A percentile compares a stretch with the other conserved stretches of the same genome.
Conservation (phyloP, 2,329 filamentous ascomycete species). For the Neobulgaria alba region DNA sequence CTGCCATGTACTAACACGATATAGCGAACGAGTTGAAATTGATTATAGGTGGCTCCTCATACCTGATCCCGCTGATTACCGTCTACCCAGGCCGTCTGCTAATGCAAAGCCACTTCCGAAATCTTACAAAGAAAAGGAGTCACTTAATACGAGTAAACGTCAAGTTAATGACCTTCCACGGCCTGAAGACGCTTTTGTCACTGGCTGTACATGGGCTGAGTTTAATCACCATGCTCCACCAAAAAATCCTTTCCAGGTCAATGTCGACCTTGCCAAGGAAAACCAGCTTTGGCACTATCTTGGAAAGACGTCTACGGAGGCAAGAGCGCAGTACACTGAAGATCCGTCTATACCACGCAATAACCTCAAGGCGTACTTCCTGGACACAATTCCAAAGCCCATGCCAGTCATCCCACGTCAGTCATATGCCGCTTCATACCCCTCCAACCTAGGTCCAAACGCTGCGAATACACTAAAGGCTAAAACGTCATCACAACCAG, state of each 20-base stretch:
- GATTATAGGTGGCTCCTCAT: constrained; percentile 78
- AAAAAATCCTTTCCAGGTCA: constrained; percentile 51
- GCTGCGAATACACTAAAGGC: too few species aligned
- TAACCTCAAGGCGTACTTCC: constrained; percentile 62
- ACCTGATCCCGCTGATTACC: constrained; percentile 61
- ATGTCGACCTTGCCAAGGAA: constrained; percentile 62
- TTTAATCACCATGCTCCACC: constrained; percentile 58
- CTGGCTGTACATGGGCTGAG: constrained; percentile 67
- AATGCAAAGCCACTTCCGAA: constrained; percentile 64
- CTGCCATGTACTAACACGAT: constrained; percentile 33
- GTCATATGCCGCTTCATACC: constrained; percentile 28
- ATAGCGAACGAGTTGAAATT: constrained; percentile 64
- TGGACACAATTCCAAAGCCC: constrained; percentile 58
- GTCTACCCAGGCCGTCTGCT: constrained; percentile 64
- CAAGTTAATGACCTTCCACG: constrained; percentile 52
- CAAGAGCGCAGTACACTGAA: constrained; percentile 84
- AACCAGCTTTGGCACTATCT: constrained; percentile 86
- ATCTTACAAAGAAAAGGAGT: constrained; percentile 52
- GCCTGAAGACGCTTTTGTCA: constrained; percentile 58
- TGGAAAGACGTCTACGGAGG: constrained; percentile 77
- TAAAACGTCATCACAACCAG: too few species aligned
- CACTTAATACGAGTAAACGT: constrained; percentile 57
- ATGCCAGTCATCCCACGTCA: constrained; percentile 32
- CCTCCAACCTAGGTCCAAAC: constrained; percentile 17
- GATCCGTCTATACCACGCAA: constrained; percentile 52